Evolutionary conservation across 345 rosid species (phyloP).

Genomic region (Ceriops decandra): DNA sequence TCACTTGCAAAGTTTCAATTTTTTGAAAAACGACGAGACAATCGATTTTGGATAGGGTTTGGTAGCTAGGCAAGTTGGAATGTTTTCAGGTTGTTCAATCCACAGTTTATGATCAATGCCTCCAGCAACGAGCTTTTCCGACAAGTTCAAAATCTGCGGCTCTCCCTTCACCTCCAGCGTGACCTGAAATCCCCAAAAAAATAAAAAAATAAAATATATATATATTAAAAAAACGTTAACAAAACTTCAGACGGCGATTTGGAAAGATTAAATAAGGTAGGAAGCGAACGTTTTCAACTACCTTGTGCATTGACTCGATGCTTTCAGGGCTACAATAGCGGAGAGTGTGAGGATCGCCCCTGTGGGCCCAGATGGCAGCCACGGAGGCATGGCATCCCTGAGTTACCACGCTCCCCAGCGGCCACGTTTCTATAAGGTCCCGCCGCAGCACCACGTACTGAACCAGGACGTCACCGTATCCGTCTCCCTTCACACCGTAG

Average conservation of each 20-base stretch:
- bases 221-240: not conserved
- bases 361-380: slow-evolving; percentile 66
- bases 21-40: slow-evolving; percentile 55
- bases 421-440: slow-evolving; percentile 91
- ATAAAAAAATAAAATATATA: no score
- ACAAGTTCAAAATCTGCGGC: slow-evolving; percentile 62
- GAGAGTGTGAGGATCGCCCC: slow-evolving; percentile 56
- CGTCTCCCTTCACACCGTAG: slow-evolving; percentile 21
- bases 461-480: slow-evolving; percentile 48
- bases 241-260: not conserved
- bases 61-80: slow-evolving; percentile 81
- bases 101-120: slow-evolving; percentile 77
- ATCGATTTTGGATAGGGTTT: slow-evolving; percentile 69
- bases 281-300: not conserved
- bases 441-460: slow-evolving; percentile 83
- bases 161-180: slow-evolving; percentile 96
- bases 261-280: not conserved
- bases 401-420: slow-evolving; percentile 84
- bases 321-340: slow-evolving; percentile 64
- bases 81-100: slow-evolving; percentile 88
- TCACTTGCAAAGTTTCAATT: slow-evolving; percentile 78
- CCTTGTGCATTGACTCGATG: slow-evolving; percentile 88
- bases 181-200: slow-evolving; percentile 37
- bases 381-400: slow-evolving; percentile 98
- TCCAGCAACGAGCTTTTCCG: slow-evolving; percentile 60